Evolutionary conservation across 805 yeast species (phyloP).

Genomic region (Blastobotrys chiropterorum): DNA sequence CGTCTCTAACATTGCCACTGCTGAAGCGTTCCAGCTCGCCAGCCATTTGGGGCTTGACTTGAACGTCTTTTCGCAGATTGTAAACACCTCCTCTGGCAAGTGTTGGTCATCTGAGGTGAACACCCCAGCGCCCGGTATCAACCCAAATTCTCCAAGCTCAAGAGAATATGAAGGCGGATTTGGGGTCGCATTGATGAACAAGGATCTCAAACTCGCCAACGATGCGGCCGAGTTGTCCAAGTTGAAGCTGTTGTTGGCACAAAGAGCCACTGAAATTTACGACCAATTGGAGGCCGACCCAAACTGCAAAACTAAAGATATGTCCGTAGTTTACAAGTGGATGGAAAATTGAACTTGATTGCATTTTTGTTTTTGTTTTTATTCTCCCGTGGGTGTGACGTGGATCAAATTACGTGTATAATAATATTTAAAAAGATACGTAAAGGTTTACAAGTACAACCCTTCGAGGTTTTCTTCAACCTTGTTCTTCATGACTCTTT

Average conservation of each 20-base stretch:
- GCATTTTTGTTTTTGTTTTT: too few relatives aligned
- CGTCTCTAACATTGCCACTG: slow-evolving; percentile 46
- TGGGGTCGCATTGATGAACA: slow-evolving; percentile 30
- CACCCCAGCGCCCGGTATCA: slow-evolving; percentile 47
- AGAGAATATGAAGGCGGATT: slow-evolving; percentile 44
- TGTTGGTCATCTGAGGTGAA: slow-evolving; percentile 51
- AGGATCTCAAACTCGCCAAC: slow-evolving; percentile 36
- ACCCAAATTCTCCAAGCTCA: slow-evolving; percentile 43
- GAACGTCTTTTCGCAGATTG: slow-evolving; percentile 42
- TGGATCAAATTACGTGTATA: neutral
- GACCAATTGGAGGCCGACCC: slow-evolving; percentile 14
- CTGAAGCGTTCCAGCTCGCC: slow-evolving; percentile 51
- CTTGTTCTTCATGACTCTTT: slow-evolving; percentile 91
- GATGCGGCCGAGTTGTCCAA: slow-evolving; percentile 24
- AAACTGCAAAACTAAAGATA: slow-evolving; percentile 20
- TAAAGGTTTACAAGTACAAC: slow-evolving; percentile 53
- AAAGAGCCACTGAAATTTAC: slow-evolving; percentile 22
- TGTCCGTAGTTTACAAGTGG: slow-evolving; percentile 26
- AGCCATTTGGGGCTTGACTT: slow-evolving; percentile 43
- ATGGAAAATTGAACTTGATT: slow-evolving; percentile 9
- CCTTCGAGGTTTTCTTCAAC: slow-evolving; percentile 96
- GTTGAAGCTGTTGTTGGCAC: slow-evolving; percentile 21
- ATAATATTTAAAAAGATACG: neutral
- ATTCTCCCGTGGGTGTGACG: too few relatives aligned
- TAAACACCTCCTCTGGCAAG: slow-evolving; percentile 47